Evolutionary conservation across 805 yeast genomes (phyloP).

Genomic region (Blastobotrys parvus): DNA sequence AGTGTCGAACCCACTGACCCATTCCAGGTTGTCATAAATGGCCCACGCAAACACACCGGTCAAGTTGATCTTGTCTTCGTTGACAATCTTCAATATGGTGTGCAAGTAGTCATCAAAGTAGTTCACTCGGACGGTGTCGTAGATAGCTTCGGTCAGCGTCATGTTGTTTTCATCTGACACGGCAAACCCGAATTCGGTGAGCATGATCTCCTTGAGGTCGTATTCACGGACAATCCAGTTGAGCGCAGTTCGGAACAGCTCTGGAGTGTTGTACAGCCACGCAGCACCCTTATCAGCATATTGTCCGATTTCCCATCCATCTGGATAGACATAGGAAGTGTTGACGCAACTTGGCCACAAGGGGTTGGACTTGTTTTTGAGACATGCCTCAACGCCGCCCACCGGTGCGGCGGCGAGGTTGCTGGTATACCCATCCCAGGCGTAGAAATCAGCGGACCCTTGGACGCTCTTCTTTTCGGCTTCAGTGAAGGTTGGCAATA

Average conservation of each 20-base stretch:
- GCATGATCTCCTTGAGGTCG: constrained; percentile 20
- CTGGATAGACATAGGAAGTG: constrained; percentile 3
- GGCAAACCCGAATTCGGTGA: constrained; percentile 29
- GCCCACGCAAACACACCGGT: constrained; percentile 29
- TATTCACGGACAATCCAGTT: constrained; percentile 17
- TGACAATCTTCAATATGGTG: constrained; percentile 19
- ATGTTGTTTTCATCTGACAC: constrained; percentile 25
- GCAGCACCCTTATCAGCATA: constrained; percentile 14
- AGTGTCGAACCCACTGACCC: constrained; percentile 18
- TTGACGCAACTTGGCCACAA: constrained; percentile 26
- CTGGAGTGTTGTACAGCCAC: constrained; percentile 21
- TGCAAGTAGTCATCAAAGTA: constrained; percentile 26
- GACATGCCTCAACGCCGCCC: constrained; percentile 14
- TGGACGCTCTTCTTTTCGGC: constrained; percentile 22
- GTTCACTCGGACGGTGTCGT: constrained; percentile 24
- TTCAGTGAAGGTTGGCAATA: constrained; percentile 18
- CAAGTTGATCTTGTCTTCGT: constrained; percentile 23
- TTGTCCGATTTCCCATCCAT: constrained; percentile 15
- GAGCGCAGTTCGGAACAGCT: constrained; percentile 9
- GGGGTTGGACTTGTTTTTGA: constrained; percentile 15
- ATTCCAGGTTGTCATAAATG: constrained; percentile 30
- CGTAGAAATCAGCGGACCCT: constrained; percentile 27
- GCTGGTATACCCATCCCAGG: constrained; percentile 27
- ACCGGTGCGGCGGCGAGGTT: constrained; percentile 15
- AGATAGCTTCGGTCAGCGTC: constrained; percentile 20